Conservation (phyloP, 768 basidiomycete species). For the Kwoniella sp. region DNA sequence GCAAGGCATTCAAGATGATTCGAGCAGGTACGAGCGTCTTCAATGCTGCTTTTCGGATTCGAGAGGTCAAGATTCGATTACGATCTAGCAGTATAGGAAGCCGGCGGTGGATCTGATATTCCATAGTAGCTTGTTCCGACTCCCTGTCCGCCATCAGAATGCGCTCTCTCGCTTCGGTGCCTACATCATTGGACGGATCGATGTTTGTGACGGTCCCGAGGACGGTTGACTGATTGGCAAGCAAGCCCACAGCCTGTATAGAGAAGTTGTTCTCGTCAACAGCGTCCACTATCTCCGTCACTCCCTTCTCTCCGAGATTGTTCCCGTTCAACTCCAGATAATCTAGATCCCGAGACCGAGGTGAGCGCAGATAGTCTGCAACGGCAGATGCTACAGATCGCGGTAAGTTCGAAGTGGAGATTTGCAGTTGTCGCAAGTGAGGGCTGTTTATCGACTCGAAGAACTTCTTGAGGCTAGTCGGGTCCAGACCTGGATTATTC, state of each 20-base stretch:
- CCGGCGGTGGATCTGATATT: conserved; percentile 29
- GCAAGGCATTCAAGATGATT: conserved; percentile 37
- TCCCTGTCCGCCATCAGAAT: conserved; percentile 5
- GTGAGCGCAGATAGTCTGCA: conserved; percentile 22
- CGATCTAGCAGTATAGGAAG: conserved; percentile 30
- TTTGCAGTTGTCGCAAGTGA: conserved; percentile 33
- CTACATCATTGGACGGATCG: background rate
- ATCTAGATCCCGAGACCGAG: conserved; percentile 33
- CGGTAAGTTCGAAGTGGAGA: conserved; percentile 36
- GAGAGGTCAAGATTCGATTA: conserved; percentile 33
- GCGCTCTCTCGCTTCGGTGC: background rate
- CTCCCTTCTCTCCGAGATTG: conserved; percentile 27
- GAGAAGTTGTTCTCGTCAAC: conserved; percentile 36
- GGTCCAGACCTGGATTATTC: conserved; percentile 25
- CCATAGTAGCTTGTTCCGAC: conserved; percentile 10
- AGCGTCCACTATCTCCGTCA: conserved; percentile 32
- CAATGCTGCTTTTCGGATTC: conserved; percentile 29
- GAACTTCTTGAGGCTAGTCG: conserved; percentile 7
- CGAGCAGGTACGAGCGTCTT: conserved; percentile 28
- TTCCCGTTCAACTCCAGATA: conserved; percentile 46
- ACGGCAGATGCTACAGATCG: conserved; percentile 14
- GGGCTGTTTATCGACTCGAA: conserved; percentile 24
- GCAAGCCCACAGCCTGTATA: conserved; percentile 30
- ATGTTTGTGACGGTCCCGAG: background rate
- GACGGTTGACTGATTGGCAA: conserved; percentile 26